phyloP scores from a whole-genome alignment of 2,329 filamentous ascomycete species.

The Pyrenophora seminiperda region DNA sequence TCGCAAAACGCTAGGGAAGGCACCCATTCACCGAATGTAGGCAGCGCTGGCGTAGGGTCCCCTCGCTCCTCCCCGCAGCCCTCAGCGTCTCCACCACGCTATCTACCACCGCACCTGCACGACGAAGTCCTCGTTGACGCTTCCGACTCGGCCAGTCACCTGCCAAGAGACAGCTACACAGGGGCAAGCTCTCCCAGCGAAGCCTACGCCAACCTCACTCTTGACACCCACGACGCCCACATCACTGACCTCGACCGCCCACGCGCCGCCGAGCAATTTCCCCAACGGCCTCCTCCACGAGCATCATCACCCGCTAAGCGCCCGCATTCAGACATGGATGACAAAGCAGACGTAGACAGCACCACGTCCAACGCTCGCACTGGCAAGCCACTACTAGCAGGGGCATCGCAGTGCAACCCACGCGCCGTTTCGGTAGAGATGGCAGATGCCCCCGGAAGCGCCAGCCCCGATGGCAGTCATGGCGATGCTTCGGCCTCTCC shows the following conservation, averaged over 20 bases:
- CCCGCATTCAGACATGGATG: constrained; percentile 61
- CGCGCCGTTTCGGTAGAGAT: constrained; percentile 53
- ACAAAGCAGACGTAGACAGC: constrained; percentile 19
- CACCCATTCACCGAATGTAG: constrained; percentile 41
- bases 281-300: constrained; percentile 40
- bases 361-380: constrained; percentile 28
- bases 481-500: constrained; percentile 29
- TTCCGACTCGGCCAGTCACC: constrained; percentile 28
- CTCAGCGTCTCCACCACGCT: constrained; percentile 51
- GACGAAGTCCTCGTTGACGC: constrained; percentile 53
- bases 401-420: constrained; percentile 31
- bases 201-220: constrained; percentile 58
- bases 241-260: constrained; percentile 35
- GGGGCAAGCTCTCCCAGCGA: constrained; percentile 56
- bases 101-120: constrained; percentile 62
- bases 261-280: constrained; percentile 25
- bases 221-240: constrained; percentile 51
- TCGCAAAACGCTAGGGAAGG: constrained; percentile 15
- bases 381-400: constrained; percentile 28
- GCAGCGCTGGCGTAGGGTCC: constrained; percentile 33
- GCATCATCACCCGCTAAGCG: constrained; percentile 62
- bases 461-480: constrained; percentile 36
- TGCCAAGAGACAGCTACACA: constrained; percentile 44
- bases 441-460: constrained; percentile 42
- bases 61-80: constrained; percentile 48